phyloP scores from a whole-genome alignment of 2,329 filamentous ascomycete species.

The Elsinoe arachidis region DNA sequence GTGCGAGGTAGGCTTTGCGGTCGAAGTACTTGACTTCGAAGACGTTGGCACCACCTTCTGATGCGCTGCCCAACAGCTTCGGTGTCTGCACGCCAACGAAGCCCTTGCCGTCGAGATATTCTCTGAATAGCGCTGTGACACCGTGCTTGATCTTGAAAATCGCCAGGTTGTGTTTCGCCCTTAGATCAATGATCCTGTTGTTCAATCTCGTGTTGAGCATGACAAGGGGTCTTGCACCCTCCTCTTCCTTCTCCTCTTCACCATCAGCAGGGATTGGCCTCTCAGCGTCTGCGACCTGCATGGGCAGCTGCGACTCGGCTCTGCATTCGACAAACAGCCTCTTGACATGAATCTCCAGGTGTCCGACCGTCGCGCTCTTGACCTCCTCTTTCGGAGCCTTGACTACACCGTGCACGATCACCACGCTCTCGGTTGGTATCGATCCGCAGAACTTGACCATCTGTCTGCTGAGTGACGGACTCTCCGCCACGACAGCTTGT shows the following conservation, averaged over 20 bases:
- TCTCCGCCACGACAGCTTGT: slow-evolving; percentile 67
- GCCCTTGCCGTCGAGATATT: slow-evolving; percentile 65
- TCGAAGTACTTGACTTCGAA: slow-evolving; percentile 88
- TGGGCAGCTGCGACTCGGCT: slow-evolving; percentile 51
- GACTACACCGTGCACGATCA: slow-evolving; percentile 71
- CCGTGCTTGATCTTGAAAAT: slow-evolving; percentile 64
- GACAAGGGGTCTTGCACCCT: slow-evolving; percentile 57
- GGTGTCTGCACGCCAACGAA: slow-evolving; percentile 85
- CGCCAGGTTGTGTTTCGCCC: slow-evolving; percentile 82
- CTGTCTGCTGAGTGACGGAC: slow-evolving; percentile 58
- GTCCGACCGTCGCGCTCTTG: slow-evolving; percentile 72
- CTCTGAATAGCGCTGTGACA: slow-evolving; percentile 61
- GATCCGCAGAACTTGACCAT: slow-evolving; percentile 89
- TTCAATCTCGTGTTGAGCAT: slow-evolving; percentile 77
- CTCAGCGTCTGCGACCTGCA: slow-evolving; percentile 48
- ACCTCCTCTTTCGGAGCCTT: slow-evolving; percentile 78
- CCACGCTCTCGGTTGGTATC: slow-evolving; percentile 70
- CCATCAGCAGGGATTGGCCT: slow-evolving; percentile 40
- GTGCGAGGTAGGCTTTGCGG: slow-evolving; percentile 68
- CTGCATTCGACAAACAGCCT: slow-evolving; percentile 72
- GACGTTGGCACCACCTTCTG: slow-evolving; percentile 86
- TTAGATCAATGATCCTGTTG: slow-evolving; percentile 87
- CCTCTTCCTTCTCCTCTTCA: slow-evolving; percentile 44
- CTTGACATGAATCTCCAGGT: slow-evolving; percentile 78
- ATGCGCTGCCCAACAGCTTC: slow-evolving; percentile 79